Conservation (phyloP, 305 asterid genomes). For the Solanum hybrid region DNA sequence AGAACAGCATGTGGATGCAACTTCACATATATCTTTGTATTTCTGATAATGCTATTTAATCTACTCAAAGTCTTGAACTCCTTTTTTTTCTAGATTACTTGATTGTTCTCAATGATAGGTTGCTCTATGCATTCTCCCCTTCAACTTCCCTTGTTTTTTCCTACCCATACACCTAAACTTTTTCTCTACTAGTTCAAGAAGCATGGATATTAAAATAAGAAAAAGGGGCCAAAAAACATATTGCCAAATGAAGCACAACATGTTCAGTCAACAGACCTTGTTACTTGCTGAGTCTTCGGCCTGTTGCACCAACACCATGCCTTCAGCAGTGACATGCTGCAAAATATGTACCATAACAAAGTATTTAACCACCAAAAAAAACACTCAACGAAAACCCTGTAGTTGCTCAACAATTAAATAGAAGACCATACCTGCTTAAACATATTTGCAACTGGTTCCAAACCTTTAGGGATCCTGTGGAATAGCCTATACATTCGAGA, state of each 20-base stretch:
- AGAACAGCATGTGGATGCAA: background rate
- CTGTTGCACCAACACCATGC: conserved; percentile 34
- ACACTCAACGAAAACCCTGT: background rate
- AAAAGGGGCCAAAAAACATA: background rate
- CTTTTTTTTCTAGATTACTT: background rate
- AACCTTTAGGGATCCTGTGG: conserved; percentile 25
- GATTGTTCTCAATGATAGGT: background rate
- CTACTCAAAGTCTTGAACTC: background rate
- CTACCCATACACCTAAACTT: background rate
- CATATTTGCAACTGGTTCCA: conserved; percentile 26
- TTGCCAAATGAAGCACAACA: background rate
- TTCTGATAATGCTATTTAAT: background rate
- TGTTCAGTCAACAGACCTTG: conserved; percentile 17
- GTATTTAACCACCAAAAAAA: background rate
- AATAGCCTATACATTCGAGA: conserved; percentile 48
- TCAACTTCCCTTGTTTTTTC: background rate
- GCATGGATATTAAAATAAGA: background rate
- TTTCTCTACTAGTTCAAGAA: background rate
- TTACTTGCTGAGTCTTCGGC: conserved; percentile 37
- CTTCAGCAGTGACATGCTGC: conserved; percentile 46
- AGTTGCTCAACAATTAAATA: background rate
- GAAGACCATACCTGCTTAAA: conserved; percentile 36
- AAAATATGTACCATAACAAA: background rate
- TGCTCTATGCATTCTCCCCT: background rate
- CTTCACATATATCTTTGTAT: background rate